Conservation (phyloP, 2,329 filamentous ascomycete species). For the Coniella lustricola region DNA sequence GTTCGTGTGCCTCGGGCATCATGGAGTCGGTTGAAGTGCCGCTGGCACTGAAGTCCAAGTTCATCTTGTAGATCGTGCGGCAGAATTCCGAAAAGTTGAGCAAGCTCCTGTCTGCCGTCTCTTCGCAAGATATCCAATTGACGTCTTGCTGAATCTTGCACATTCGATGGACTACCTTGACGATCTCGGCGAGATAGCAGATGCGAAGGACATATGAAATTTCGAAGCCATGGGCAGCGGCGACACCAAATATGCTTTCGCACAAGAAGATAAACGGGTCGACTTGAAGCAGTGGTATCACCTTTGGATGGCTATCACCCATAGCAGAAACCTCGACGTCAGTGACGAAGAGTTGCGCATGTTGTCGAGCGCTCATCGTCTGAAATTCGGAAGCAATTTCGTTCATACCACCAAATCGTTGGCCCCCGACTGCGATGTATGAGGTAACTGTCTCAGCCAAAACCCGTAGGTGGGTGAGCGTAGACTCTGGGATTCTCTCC, state of each 20-base stretch:
- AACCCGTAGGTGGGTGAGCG: slow-evolving; percentile 79
- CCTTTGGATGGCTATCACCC: not conserved
- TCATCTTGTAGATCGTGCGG: slow-evolving; percentile 37
- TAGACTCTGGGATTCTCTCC: slow-evolving; percentile 76
- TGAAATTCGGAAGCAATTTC: slow-evolving; percentile 60
- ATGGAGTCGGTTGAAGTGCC: slow-evolving; percentile 1
- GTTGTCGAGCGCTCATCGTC: slow-evolving; percentile 62
- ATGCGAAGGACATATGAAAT: slow-evolving; percentile 74
- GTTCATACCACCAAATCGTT: slow-evolving; percentile 53
- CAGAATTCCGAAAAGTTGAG: slow-evolving; percentile 52
- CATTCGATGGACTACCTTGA: slow-evolving; percentile 66
- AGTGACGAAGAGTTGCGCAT: slow-evolving; percentile 64
- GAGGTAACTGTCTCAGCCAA: slow-evolving; percentile 82
- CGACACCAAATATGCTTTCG: slow-evolving; percentile 66
- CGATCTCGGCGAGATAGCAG: slow-evolving; percentile 85
- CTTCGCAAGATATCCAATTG: slow-evolving; percentile 24
- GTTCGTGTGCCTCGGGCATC: slow-evolving; percentile 27
- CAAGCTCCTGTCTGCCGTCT: slow-evolving; percentile 34
- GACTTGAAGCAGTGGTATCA: slow-evolving; percentile 52
- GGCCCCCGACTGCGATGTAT: slow-evolving; percentile 70
- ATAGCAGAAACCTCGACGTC: not conserved
- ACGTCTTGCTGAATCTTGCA: slow-evolving; percentile 45
- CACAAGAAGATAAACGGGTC: slow-evolving; percentile 78
- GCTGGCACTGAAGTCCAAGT: slow-evolving; percentile 33
- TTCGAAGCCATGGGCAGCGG: slow-evolving; percentile 61